Conservation (phyloP, 2,329 filamentous ascomycete genomes). For the Penicillium crustosum region DNA sequence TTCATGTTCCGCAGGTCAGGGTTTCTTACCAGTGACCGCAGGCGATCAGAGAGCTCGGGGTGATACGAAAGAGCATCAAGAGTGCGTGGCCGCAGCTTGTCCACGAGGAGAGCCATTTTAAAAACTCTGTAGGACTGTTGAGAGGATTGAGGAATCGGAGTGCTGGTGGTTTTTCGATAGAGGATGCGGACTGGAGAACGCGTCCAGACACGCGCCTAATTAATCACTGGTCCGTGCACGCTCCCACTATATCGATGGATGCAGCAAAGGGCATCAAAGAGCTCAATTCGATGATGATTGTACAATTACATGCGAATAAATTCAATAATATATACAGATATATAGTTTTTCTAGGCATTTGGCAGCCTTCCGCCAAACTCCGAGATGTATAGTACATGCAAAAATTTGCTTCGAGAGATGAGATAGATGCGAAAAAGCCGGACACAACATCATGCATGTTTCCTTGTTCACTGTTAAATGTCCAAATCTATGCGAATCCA, state of each 20-base stretch:
- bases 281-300: not conserved
- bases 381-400: conserved; percentile 22
- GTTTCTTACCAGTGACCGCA: conserved; percentile 72
- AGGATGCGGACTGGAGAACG: conserved; percentile 29
- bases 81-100: conserved; percentile 58
- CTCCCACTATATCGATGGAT: not conserved
- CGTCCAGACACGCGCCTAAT: conserved; percentile 41
- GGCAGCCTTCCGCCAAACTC: conserved; percentile 1
- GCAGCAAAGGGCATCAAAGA: not conserved
- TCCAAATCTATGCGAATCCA: not conserved
- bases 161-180: conserved; percentile 11
- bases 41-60: conserved; percentile 77
- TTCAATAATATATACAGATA: conserved; percentile 1
- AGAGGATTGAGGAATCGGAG: not conserved
- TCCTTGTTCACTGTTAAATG: not conserved
- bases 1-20: not conserved
- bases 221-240: conserved; percentile 41
- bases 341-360: conserved; percentile 5
- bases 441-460: not conserved
- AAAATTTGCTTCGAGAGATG: conserved; percentile 18
- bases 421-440: conserved; percentile 8
- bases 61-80: conserved; percentile 75
- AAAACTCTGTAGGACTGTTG: not conserved
- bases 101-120: conserved; percentile 63
- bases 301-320: conserved; percentile 2